A percentile compares a stretch with the other conserved stretches of the same genome.
Evolutionary conservation across 495 filamentous ascomycete genomes (phyloP).

Genomic region (Aspergillus homomorphus): DNA sequence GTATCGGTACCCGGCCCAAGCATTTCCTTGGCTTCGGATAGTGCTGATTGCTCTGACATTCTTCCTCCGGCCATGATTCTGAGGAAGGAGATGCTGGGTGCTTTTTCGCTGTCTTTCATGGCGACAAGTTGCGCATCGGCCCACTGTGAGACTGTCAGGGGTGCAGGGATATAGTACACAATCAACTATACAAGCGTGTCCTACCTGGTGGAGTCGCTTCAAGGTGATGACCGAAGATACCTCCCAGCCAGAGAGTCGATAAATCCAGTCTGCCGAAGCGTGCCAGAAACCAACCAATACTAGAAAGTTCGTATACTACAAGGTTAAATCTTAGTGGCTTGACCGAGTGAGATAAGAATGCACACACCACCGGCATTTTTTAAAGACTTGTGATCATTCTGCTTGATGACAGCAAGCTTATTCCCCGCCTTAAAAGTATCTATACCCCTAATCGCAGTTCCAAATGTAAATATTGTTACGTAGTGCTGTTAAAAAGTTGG

Average conservation of each 20-base stretch:
- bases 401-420: background rate
- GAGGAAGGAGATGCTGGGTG: background rate
- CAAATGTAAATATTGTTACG: background rate
- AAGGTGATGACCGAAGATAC: background rate
- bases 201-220: background rate
- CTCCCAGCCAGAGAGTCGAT: background rate
- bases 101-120: constrained; percentile 1
- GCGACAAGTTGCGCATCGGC: background rate
- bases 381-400: constrained; percentile 1
- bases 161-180: background rate
- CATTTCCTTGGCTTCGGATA: constrained; percentile 3
- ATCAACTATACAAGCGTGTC: background rate
- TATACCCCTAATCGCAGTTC: background rate
- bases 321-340: background rate
- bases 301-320: constrained; percentile 1
- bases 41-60: background rate
- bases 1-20: background rate
- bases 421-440: background rate
- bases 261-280: background rate
- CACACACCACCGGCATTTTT: constrained; percentile 2
- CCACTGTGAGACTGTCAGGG: background rate
- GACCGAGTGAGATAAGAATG: background rate
- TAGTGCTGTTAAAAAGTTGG: background rate
- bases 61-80: background rate
- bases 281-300: background rate